Percentiles rank a stretch among this genome's conserved stretches.
Evolutionary conservation across 176 grass and related monocot species (phyloP).

Genomic region (Cocos nucifera): DNA sequence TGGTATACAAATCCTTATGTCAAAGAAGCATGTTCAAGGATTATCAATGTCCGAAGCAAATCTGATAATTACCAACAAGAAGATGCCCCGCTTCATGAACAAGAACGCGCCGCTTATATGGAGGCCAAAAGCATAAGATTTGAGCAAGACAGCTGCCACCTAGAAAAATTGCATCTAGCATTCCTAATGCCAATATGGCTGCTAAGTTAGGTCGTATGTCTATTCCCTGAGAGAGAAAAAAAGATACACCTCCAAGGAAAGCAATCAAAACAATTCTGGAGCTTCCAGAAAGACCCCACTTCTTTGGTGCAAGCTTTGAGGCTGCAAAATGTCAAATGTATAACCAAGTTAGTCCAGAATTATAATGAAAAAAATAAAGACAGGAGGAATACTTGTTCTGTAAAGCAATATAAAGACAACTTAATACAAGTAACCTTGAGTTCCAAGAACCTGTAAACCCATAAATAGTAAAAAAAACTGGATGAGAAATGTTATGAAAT

Average conservation of each 20-base stretch:
- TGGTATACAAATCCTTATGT: too few relatives aligned
- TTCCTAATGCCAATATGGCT: slow-evolving; percentile 51
- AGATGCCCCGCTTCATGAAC: slow-evolving; percentile 96
- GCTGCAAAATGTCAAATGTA: slow-evolving; percentile 35
- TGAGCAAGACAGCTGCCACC: slow-evolving; percentile 73
- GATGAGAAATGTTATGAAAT: too few relatives aligned
- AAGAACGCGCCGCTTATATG: slow-evolving; percentile 67
- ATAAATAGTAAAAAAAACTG: too few relatives aligned
- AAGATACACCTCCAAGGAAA: slow-evolving; percentile 60
- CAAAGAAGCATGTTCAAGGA: too few relatives aligned
- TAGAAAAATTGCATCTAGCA: slow-evolving; percentile 61
- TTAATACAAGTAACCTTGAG: too few relatives aligned
- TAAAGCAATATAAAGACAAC: too few relatives aligned
- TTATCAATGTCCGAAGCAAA: not conserved
- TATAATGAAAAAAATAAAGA: too few relatives aligned
- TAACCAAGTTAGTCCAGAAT: too few relatives aligned
- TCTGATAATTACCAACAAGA: slow-evolving; percentile 45
- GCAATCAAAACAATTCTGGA: slow-evolving; percentile 50
- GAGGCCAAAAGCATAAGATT: slow-evolving; percentile 85
- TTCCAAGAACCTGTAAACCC: too few relatives aligned
- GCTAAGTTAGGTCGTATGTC: slow-evolving; percentile 74
- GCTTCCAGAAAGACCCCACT: slow-evolving; percentile 69
- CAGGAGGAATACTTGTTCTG: too few relatives aligned
- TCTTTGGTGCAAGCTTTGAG: slow-evolving; percentile 75
- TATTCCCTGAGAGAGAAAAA: slow-evolving; percentile 66